Evolutionary conservation across 768 basidiomycete species (phyloP).

Genomic region (Candolleomyces eurysporus): DNA sequence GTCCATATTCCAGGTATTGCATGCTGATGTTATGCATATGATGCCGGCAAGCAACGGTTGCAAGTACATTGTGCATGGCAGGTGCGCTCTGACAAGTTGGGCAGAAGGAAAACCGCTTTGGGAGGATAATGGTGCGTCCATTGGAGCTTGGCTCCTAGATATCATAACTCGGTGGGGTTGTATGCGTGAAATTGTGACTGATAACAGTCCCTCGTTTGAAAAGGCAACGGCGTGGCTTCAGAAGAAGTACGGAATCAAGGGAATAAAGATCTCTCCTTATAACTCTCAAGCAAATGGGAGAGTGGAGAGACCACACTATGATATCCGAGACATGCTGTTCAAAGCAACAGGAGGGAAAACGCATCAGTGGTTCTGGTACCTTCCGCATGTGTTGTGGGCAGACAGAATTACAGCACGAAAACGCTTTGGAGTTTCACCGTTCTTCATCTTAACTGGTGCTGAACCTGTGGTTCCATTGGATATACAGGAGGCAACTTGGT

Average conservation of each 20-base stretch:
- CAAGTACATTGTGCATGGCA: slow-evolving; percentile 22
- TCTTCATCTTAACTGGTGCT: slow-evolving; percentile 27
- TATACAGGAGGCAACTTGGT: slow-evolving; percentile 24
- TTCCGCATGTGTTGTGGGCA: slow-evolving; percentile 31
- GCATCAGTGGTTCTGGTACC: slow-evolving; percentile 26
- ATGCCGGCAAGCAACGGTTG: slow-evolving; percentile 13
- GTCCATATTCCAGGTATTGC: slow-evolving; percentile 20
- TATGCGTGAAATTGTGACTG: slow-evolving; percentile 35
- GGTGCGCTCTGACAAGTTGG: slow-evolving; percentile 16
- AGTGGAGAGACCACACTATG: slow-evolving; percentile 20
- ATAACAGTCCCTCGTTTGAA: slow-evolving; percentile 31
- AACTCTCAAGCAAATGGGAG: slow-evolving; percentile 21
- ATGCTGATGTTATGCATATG: slow-evolving; percentile 24
- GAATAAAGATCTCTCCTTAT: slow-evolving; percentile 18
- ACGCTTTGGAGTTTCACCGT: slow-evolving; percentile 26
- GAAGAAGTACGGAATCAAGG: slow-evolving; percentile 21
- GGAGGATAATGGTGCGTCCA: slow-evolving; percentile 15
- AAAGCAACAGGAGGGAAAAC: slow-evolving; percentile 22
- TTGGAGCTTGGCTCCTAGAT: slow-evolving; percentile 26
- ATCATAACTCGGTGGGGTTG: slow-evolving; percentile 38
- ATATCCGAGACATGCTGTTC: slow-evolving; percentile 17
- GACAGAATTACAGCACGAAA: slow-evolving; percentile 24
- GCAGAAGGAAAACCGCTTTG: slow-evolving; percentile 20
- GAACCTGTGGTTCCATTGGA: slow-evolving; percentile 30
- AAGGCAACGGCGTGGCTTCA: slow-evolving; percentile 16